phyloP scores from a whole-genome alignment of 1,139 yeast genomes.

The Meyerozyma guilliermondii region DNA sequence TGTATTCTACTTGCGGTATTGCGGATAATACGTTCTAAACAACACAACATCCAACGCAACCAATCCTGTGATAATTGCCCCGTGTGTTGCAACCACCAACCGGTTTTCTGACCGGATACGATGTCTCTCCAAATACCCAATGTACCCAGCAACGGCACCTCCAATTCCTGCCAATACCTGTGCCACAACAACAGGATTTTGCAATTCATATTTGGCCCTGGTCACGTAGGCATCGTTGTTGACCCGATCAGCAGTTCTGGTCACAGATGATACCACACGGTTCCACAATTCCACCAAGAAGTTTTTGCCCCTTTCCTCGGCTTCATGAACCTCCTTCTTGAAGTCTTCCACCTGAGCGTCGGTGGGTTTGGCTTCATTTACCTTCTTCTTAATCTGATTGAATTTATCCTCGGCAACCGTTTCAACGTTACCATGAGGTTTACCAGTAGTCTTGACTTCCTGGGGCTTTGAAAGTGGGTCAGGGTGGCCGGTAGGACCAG shows the following conservation, averaged over 20 bases:
- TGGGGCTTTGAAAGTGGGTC: slow-evolving; percentile 22
- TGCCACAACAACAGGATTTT: slow-evolving; percentile 58
- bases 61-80: slow-evolving; percentile 50
- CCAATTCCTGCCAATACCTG: slow-evolving; percentile 50
- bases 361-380: slow-evolving; percentile 4
- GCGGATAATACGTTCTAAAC: slow-evolving; percentile 48
- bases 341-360: slow-evolving; percentile 12
- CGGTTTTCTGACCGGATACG: slow-evolving; percentile 44
- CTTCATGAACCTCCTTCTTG: slow-evolving; percentile 20
- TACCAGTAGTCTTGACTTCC: slow-evolving; percentile 16
- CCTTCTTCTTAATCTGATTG: slow-evolving; percentile 22
- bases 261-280: neutral
- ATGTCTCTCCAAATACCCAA: slow-evolving; percentile 51
- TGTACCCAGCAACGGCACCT: slow-evolving; percentile 44
- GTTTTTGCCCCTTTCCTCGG: slow-evolving; percentile 22
- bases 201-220: slow-evolving; percentile 28
- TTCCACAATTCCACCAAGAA: slow-evolving; percentile 14
- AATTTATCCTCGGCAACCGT: slow-evolving; percentile 23
- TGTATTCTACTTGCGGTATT: slow-evolving; percentile 36
- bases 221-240: neutral
- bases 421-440: slow-evolving; percentile 25
- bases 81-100: slow-evolving; percentile 46
- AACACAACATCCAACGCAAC: slow-evolving; percentile 50
- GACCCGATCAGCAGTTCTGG: neutral
- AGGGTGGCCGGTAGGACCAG: slow-evolving; percentile 25